These are phyloP conservation scores for Phytophthora melonis DNA, from an alignment of 352 stramenopile species.

Conservation along the genomic window DNA sequence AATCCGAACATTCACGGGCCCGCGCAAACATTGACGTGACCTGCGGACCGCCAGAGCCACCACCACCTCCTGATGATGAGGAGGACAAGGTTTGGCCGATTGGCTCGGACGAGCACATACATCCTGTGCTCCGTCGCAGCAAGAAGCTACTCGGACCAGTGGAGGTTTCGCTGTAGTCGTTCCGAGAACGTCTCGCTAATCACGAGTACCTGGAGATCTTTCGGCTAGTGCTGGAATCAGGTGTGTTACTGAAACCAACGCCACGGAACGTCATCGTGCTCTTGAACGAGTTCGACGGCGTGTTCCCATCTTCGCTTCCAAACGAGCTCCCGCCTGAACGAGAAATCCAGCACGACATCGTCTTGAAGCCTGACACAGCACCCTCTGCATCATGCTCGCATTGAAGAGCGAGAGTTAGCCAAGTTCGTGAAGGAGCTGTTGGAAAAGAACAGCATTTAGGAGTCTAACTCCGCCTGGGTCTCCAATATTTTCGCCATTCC, in stretches of 20 bases:
- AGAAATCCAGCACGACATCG: constrained; percentile 12
- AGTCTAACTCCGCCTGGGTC: constrained; percentile 15
- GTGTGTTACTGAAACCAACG: constrained; percentile 1
- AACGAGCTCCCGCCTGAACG: constrained; percentile 12
- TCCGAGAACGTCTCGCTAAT: neutral
- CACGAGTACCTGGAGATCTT: constrained; percentile 12
- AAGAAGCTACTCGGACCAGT: neutral
- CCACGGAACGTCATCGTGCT: neutral
- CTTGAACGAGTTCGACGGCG: constrained; percentile 10
- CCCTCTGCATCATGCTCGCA: constrained; percentile 4
- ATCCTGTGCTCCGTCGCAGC: neutral
- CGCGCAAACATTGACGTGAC: neutral
- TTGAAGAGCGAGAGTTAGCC: constrained; percentile 3
- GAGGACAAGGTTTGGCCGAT: neutral
- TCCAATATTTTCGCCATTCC: neutral
- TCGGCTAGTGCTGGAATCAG: neutral
- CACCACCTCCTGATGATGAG: neutral
- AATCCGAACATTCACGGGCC: neutral
- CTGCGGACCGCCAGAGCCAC: neutral
- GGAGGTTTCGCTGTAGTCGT: neutral
- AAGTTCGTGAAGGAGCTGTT: constrained; percentile 20
- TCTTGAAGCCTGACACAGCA: constrained; percentile 9
- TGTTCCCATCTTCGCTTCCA: constrained; percentile 11
- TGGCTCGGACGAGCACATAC: neutral
- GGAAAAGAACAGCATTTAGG: constrained; percentile 11